phyloP scores from a whole-genome alignment of 768 basidiomycete species.

The Termitomyces heimii region DNA sequence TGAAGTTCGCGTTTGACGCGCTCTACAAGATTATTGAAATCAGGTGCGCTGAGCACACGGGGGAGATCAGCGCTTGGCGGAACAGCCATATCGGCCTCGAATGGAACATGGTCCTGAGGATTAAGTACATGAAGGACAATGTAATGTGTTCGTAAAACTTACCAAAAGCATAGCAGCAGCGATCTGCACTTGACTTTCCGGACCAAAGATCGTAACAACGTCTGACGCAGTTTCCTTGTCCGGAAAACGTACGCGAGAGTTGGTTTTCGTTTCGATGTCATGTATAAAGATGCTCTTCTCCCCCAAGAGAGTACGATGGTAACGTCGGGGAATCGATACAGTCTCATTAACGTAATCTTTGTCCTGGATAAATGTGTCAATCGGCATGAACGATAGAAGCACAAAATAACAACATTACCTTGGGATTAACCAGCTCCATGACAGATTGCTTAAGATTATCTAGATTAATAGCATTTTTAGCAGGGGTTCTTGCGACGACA shows the following conservation, averaged over 20 bases:
- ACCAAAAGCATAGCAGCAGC: conserved; percentile 94
- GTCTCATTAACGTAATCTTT: conserved; percentile 96
- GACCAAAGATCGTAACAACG: conserved; percentile 92
- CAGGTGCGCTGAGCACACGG: conserved; percentile 67
- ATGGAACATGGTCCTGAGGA: conserved; percentile 86
- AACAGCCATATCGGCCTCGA: conserved; percentile 91
- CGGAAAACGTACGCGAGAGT: conserved; percentile 87
- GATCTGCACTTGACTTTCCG: conserved; percentile 95
- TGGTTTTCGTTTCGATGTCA: conserved; percentile 96
- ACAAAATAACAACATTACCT: conserved; percentile 44
- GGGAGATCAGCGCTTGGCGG: conserved; percentile 80
- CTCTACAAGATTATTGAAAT: conserved; percentile 83
- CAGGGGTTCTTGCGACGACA: conserved; percentile 95
- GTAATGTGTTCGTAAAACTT: conserved; percentile 19
- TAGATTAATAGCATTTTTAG: conserved; percentile 93
- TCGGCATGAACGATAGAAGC: neutral
- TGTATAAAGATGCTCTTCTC: conserved; percentile 97
- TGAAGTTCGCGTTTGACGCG: conserved; percentile 92
- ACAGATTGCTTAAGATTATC: conserved; percentile 94
- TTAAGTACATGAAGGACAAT: conserved; percentile 3
- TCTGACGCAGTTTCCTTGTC: conserved; percentile 95
- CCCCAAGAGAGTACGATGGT: conserved; percentile 91
- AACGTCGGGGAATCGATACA: conserved; percentile 87
- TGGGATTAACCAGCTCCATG: conserved; percentile 96
- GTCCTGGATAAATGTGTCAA: conserved; percentile 47